Base-by-base conservation (phyloP, 371 early-diverging fungal genomes). In the Rhizomucor pusillus region DNA sequence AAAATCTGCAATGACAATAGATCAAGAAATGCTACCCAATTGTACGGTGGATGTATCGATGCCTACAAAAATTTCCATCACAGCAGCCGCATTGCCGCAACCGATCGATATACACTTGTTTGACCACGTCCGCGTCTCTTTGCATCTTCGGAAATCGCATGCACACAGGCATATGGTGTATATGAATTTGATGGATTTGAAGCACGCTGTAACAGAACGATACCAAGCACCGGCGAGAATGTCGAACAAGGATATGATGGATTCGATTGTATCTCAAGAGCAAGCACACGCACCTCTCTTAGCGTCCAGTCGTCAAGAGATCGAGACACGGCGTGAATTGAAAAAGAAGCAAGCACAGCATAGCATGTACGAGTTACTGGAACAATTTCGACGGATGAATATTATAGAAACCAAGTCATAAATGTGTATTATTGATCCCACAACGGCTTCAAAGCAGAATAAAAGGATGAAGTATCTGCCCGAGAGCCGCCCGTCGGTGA, bases 131-230 rank as follows among this genome's bases (percentile, higher is more conserved):
- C 67, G 70, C 37, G 83, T 86, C 0, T 77, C 81, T 0, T 62
- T 86, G 9, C 75, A 79, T 43, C 62, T 83, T 29, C 77, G 80
- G 9, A 75, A 71, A 45, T 84, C 84, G 10, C 79, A 79, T 50
- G 82, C 80, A 9, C 86, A 84, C 54, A 80, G 84, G 10, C 80
- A 84, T 39, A 72, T 75, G 52, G 80, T 82, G 13, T 80, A 82
- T 35, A 80, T 86, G 83, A 70, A 76, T 1, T 51, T 84, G 52
- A 67, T 82, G 11, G 81, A 79, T 47, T 65, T 78, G 10, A 68
- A 78, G 10, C 65, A 66, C 10, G 56, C 63, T 20, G 44, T 59
- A 34, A n/a, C 52, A 1, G 29, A 29, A 7, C 29, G 29, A 29
- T 29, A 29, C 29, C 29, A 29, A 7, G 45, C 23, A 25, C 48